Percentiles rank a stretch among this genome's conserved stretches.
These are phyloP conservation scores for Candida sakaeoensis DNA, from an alignment of 805 yeast genomes.

Conservation along the genomic window DNA sequence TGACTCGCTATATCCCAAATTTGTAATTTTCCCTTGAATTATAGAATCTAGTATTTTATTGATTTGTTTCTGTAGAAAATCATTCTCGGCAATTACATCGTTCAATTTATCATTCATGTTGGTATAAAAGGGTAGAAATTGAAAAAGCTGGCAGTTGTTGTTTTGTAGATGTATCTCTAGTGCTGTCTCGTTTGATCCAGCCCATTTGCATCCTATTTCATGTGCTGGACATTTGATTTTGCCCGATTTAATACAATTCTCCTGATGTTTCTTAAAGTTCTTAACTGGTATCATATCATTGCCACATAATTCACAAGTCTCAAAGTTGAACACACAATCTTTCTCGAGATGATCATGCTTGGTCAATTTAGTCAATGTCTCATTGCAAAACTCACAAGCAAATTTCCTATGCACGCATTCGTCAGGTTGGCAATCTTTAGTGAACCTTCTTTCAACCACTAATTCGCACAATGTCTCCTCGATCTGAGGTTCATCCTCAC, in stretches of 20 bases:
- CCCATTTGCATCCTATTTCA: constrained; percentile 50
- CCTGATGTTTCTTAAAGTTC: constrained; percentile 36
- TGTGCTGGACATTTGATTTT: constrained; percentile 45
- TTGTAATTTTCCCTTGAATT: constrained; percentile 47
- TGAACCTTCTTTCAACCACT: constrained; percentile 22
- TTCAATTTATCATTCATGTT: constrained; percentile 22
- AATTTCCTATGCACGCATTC: constrained; percentile 38
- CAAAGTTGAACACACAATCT: constrained; percentile 38
- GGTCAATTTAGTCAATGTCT: constrained; percentile 23
- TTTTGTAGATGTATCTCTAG: constrained; percentile 32
- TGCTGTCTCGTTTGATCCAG: constrained; percentile 32
- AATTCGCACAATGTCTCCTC: constrained; percentile 12
- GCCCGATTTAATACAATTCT: constrained; percentile 37
- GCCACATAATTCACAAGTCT: constrained; percentile 40
- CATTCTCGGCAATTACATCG: constrained; percentile 32
- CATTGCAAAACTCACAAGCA: constrained; percentile 36
- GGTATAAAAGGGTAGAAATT: constrained; percentile 24
- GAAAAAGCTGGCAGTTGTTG: constrained; percentile 29
- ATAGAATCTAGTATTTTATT: constrained; percentile 44
- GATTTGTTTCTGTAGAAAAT: constrained; percentile 39
- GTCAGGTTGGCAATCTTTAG: constrained; percentile 9
- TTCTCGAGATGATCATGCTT: constrained; percentile 31
- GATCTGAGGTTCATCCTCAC: constrained; percentile 5
- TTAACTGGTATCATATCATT: constrained; percentile 40
- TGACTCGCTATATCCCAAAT: constrained; percentile 45